phyloP scores from a whole-genome alignment of 768 basidiomycete genomes.

The Russula olivacea region DNA sequence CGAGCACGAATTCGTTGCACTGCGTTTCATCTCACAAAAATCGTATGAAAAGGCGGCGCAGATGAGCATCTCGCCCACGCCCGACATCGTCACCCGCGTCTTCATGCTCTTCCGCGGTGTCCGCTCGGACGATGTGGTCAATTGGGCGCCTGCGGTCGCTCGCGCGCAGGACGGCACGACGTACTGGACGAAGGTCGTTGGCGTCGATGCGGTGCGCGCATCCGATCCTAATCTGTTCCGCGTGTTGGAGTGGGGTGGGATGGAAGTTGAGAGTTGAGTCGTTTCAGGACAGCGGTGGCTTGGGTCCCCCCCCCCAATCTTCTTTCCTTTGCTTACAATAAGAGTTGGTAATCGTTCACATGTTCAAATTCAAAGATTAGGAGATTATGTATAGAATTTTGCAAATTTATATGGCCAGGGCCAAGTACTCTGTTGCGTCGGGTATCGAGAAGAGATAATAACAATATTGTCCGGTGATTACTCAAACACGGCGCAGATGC shows the following conservation, averaged over 20 bases:
- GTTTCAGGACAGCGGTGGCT: too few species aligned
- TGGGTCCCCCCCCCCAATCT: too few species aligned
- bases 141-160: conserved; percentile 31
- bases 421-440: too few species aligned
- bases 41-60: conserved; percentile 39
- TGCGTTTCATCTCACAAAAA: conserved; percentile 43
- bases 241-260: conserved; percentile 43
- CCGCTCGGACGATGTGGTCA: conserved; percentile 19
- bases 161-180: conserved; percentile 26
- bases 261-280: background rate
- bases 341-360: too few species aligned
- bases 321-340: too few species aligned
- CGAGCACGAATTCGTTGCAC: conserved; percentile 37
- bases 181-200: conserved; percentile 35
- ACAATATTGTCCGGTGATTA: too few species aligned
- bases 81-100: conserved; percentile 41
- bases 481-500: too few species aligned
- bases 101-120: conserved; percentile 46
- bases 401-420: too few species aligned
- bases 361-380: too few species aligned
- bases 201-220: conserved; percentile 30
- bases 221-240: conserved; percentile 33
- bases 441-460: too few species aligned
- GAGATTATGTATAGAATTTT: too few species aligned
- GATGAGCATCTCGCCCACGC: conserved; percentile 33